A percentile compares a stretch with the other conserved stretches of the same genome.
These are phyloP conservation scores for Didymosphaeria variabile DNA, from an alignment of 2,329 filamentous ascomycete genomes.

Conservation along the genomic window DNA sequence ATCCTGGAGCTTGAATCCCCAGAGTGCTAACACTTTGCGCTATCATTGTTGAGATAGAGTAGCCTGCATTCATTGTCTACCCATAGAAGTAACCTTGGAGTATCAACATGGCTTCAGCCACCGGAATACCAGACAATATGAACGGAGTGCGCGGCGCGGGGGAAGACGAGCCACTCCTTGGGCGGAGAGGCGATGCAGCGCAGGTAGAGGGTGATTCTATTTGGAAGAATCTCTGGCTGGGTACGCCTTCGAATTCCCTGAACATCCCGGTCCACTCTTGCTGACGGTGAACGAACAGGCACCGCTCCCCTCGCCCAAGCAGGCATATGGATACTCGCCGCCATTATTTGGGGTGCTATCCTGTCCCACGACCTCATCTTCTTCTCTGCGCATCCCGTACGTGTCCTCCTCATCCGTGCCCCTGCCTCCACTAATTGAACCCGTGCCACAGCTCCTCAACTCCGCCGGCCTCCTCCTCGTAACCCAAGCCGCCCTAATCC, in stretches of 20 bases:
- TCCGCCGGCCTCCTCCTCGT: conserved; percentile 75
- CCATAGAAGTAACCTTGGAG: too few species aligned
- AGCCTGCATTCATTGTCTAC: too few species aligned
- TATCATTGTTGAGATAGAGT: too few species aligned
- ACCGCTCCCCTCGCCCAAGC: conserved; percentile 83
- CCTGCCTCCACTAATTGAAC: conserved; percentile 19
- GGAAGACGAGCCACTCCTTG: conserved; percentile 77
- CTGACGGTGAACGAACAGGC: conserved; percentile 60
- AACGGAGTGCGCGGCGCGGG: conserved; percentile 47
- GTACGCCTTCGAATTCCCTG: conserved; percentile 53
- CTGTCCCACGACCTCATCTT: conserved; percentile 76
- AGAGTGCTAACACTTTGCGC: not conserved
- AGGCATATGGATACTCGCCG: conserved; percentile 77
- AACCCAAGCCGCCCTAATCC: conserved; percentile 80
- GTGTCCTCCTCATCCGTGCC: conserved; percentile 18
- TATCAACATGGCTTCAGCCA: conserved; percentile 71
- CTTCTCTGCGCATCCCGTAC: conserved; percentile 88
- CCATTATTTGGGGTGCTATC: conserved; percentile 80
- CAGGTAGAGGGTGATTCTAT: conserved; percentile 73
- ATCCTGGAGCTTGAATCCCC: not conserved
- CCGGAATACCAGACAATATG: conserved; percentile 67
- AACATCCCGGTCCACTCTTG: too few species aligned
- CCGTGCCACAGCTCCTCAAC: conserved; percentile 58
- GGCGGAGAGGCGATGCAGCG: conserved; percentile 74
- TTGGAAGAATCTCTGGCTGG: conserved; percentile 75